Evolutionary conservation across 2,329 filamentous ascomycete genomes (phyloP).

Genomic region (Exophiala sideris): DNA sequence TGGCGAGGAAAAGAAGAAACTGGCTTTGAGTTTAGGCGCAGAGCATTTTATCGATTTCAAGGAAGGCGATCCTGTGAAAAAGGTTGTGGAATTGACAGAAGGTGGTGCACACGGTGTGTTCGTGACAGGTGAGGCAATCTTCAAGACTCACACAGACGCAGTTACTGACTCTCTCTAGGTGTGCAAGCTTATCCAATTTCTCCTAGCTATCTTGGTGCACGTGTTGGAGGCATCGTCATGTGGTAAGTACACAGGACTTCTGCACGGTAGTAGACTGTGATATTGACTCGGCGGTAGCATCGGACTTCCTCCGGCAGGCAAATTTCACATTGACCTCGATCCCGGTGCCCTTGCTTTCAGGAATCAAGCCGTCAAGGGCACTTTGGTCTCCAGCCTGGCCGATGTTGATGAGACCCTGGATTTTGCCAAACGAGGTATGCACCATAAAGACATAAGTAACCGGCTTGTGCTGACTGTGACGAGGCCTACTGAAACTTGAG

Average conservation of each 20-base stretch:
- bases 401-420: slow-evolving; percentile 26
- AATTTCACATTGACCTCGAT: slow-evolving; percentile 23
- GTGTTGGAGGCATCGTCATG: slow-evolving; percentile 52
- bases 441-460: background rate
- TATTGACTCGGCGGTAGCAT: slow-evolving; percentile 30
- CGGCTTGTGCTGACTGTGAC: background rate
- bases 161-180: slow-evolving; percentile 15
- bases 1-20: slow-evolving; percentile 45
- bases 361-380: slow-evolving; percentile 23
- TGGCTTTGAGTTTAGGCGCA: slow-evolving; percentile 51
- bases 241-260: slow-evolving; percentile 33
- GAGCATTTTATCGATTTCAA: slow-evolving; percentile 58
- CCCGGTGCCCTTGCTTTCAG: slow-evolving; percentile 20
- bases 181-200: slow-evolving; percentile 42
- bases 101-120: slow-evolving; percentile 48
- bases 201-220: slow-evolving; percentile 44
- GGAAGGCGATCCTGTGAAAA: slow-evolving; percentile 36
- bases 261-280: background rate
- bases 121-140: slow-evolving; percentile 33
- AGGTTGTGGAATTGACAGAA: slow-evolving; percentile 44
- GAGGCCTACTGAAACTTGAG: slow-evolving; percentile 27
- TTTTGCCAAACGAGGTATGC: slow-evolving; percentile 24
- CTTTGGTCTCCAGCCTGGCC: slow-evolving; percentile 18
- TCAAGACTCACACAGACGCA: background rate
- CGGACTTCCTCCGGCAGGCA: slow-evolving; percentile 34